Conservation (phyloP, 2,329 filamentous ascomycete genomes). For the Penicillium frequentans region DNA sequence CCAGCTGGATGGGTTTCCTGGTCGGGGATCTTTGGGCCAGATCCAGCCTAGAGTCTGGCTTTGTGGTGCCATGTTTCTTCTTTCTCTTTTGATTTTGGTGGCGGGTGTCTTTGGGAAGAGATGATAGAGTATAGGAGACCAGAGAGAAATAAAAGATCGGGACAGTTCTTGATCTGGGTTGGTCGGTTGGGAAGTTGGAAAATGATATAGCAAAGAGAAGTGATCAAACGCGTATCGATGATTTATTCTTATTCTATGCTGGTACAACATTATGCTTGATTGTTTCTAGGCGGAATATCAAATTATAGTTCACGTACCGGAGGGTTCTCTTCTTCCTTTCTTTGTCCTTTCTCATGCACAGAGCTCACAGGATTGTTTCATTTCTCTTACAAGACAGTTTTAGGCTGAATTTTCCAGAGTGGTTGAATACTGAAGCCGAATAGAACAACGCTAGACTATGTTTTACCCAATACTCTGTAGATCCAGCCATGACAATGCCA, state of each 20-base stretch:
- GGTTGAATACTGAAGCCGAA: neutral
- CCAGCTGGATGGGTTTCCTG: slow-evolving; percentile 33
- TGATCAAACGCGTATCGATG: neutral
- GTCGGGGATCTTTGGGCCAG: slow-evolving; percentile 41
- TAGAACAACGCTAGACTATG: neutral
- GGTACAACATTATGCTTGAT: neutral
- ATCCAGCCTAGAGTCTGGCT: slow-evolving; percentile 28
- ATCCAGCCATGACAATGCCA: neutral
- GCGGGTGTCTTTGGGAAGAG: neutral
- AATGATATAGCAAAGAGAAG: neutral
- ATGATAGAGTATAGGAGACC: neutral
- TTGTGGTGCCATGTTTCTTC: neutral
- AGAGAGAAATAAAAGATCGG: neutral
- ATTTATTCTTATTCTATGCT: neutral
- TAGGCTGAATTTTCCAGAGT: neutral
- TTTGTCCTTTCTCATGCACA: neutral
- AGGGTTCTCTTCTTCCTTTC: neutral
- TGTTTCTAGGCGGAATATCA: neutral
- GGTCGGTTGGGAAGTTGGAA: neutral
- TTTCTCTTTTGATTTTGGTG: neutral
- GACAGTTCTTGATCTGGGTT: neutral
- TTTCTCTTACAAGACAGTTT: neutral
- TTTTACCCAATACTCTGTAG: neutral
- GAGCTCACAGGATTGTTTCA: neutral
- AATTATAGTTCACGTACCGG: neutral